Percentiles rank a stretch among this genome's conserved stretches.
Evolutionary conservation across 73 alveolate genomes (phyloP).

Genomic region (Tetrahymena borealis): DNA sequence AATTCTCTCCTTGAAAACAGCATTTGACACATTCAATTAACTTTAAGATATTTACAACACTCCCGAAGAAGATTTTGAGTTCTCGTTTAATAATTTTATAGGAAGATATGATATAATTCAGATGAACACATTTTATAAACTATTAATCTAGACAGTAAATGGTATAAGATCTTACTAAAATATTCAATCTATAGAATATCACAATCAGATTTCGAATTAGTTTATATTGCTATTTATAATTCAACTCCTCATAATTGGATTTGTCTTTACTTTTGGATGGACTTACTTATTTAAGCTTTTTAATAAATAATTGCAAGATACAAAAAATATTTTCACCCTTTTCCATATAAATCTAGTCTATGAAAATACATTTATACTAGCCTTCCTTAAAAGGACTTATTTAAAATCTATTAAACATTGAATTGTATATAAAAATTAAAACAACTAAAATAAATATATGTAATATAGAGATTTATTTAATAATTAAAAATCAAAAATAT

Average conservation of each 20-base stretch:
- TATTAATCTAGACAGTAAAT: not conserved
- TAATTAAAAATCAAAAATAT: too few relatives aligned
- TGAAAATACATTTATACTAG: not conserved
- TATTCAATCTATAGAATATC: not conserved
- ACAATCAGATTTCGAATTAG: not conserved
- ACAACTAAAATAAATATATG: not conserved
- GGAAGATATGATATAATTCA: not conserved
- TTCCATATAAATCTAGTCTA: not conserved
- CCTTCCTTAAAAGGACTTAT: too few relatives aligned
- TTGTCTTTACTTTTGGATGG: not conserved
- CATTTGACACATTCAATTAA: not conserved
- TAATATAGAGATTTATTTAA: too few relatives aligned
- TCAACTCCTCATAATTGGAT: not conserved
- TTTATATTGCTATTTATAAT: not conserved
- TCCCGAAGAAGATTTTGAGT: not conserved
- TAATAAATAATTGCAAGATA: not conserved
- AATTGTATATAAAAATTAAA: not conserved
- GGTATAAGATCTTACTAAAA: not conserved
- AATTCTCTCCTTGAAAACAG: not conserved
- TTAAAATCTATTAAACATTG: not conserved
- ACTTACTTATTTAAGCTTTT: not conserved
- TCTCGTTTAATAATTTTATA: not conserved
- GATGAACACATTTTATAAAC: not conserved
- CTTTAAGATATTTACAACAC: not conserved
- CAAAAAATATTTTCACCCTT: not conserved